Base-by-base conservation (phyloP, 352 stramenopile genomes). In the Pilasporangium apinafurcum region DNA sequence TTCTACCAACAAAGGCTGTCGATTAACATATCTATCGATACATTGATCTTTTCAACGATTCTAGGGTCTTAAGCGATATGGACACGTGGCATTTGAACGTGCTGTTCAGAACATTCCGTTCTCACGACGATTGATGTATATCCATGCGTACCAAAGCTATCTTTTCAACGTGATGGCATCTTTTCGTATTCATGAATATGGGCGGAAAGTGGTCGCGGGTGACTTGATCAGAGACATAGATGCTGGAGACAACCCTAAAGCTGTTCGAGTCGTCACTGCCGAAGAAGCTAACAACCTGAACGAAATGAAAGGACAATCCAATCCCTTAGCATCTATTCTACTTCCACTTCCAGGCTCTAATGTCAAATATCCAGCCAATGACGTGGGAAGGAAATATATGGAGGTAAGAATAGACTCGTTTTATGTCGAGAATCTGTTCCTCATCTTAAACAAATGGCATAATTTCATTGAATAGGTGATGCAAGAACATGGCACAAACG, bases 121-220 rank as follows among this genome's bases (percentile, higher is more conserved):
- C 36, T 62, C 66, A 16, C 71, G 76, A 9, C 80, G 76, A 0
- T 44, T 74, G 8, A 81, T 92, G 69, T 88, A 74, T 43, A 56
- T 89, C 32, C 80, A 92, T 42, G 69, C 76, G 38, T 89, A 86
- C 48, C 80, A 92, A 35, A 92, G 76, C 49, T 78, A 66, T 37
- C 28, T 89, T 18, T 92, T 92, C 50, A 89, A 88, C 51, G 38
- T 37, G 14, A 64, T 86, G 31, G 76, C 60, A 3, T 87, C 74
- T 6, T 58, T 62, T 31, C 69, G 76, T 7, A 45, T 92, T 37
- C 38, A 43, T 20, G 25, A 57, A 8, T 64, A 67, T 21, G 71
- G 69, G 18, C 16, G 30, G 1, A 53, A 64, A 2, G 45, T 82
- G 17, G 59, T 88, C 0, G 65, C 62, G 56, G 76, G 76, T 16